Base-by-base conservation (phyloP, 2,329 filamentous ascomycete genomes). In the Hymenoscyphus salicellus region DNA sequence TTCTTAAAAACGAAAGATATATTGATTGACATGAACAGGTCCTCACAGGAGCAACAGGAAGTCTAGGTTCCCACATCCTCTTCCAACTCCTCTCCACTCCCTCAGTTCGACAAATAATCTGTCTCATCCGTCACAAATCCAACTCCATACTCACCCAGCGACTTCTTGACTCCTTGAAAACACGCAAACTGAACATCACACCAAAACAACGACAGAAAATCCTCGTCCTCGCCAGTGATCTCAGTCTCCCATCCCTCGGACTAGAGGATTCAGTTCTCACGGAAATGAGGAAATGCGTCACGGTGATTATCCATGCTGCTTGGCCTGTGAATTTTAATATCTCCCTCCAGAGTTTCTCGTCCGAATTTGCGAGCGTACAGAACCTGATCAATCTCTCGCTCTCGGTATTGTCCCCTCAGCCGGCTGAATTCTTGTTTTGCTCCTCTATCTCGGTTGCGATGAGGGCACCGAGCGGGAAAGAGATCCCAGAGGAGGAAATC, bases 11-110 rank as follows among this genome's bases (percentile, higher is more conserved):
- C 65, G 63, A 70, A 5, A 38, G 61, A 20, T 74, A 75, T 62
- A 6, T 6, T 1, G 14, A 38, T 11, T 38, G 14, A 16, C 5
- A 38, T 14, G 2, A 4, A 20, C 41, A 78, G 73, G 75, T 87
- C 1, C 73, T 90, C 3, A 90, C 88, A 0, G 88, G 88, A 1
- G 82, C 83, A 0, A 90, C 88, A 0, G 88, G 88, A 0, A 87
- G 86, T 1, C 78, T 90, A 0, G 88, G 88, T 1, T 80, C 84
- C 0, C 86, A 89, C 68, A 77, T 88, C 1, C 78, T 86, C 1
- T 81, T 83, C 3, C 82, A 86, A n/a, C 80, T 91, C 16, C 82
- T 84, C 1, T 78, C 81, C 1, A 79, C 84, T n/a, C 80, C 84
- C 11, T 83, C 84, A 23, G 78, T 91, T 36, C 75, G 77, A 36